Evolutionary conservation across 768 basidiomycete genomes (phyloP), one percentile per base, ranked within the genome.

Genomic region (Fistulinella prunicolor): DNA sequence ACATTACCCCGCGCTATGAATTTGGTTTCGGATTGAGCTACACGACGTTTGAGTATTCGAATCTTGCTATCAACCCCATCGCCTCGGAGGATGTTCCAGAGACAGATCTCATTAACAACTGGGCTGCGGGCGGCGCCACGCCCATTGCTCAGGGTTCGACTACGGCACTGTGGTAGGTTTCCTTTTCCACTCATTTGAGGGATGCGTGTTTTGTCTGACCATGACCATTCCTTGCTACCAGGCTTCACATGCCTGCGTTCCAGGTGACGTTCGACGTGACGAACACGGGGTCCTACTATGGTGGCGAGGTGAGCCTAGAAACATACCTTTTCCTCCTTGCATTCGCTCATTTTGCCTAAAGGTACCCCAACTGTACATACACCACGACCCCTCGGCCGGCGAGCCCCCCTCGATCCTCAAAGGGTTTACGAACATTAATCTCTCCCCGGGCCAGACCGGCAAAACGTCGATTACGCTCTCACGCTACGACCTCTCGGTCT

Each of bases 21-120:
- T 97, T 97, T 63, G 94, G 94, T 5, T 94, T 83, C 62, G 94
- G 94, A 0, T 64, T 94, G 60, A 87, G 83, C 47, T 97, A 96
- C 71, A 86, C 94, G 32, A 77, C 69, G 2, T 97, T 94, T 65
- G 66, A 77, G 26, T 94, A 91, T 64, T 80, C 74, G 36, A 69
- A 76, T 26, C 69, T 94, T 10, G 54, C 71, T 3, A 67, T 89
- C 28, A 62, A 61, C 14, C 69, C 72, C 46, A 63, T 86, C 4
- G 44, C 59, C 9, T 48, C 55, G 16, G 62, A 64, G 28, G 69
- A 74, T n/a, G n/a, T n/a, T 7, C 53, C 62, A 4, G 51, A 68
- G 46, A 46, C 38, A 4, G 68, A 65, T 3, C 65, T 71, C 10
- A 66, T 74, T 17, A 59, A 74, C 1, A 65, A 67, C 9, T 89